Evolutionary conservation across 106 monocot genomes (phyloP).

Genomic region (Gastrodia elata): DNA sequence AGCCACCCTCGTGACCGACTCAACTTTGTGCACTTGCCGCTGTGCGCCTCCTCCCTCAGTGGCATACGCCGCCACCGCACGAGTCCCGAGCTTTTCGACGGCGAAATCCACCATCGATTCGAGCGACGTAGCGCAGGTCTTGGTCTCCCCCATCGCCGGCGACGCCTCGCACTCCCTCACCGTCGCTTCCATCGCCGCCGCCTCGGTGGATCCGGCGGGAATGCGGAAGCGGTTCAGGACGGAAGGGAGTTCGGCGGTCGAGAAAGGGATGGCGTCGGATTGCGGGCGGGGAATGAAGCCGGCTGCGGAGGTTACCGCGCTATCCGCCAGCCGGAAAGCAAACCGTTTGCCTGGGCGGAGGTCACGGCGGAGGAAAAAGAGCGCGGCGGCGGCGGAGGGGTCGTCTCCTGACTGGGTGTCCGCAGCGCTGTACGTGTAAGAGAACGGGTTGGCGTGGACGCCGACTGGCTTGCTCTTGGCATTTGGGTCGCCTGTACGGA

Average conservation of each 20-base stretch:
- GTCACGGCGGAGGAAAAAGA: constrained; percentile 56
- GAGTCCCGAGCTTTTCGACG: constrained; percentile 18
- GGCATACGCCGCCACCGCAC: not conserved
- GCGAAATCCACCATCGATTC: constrained; percentile 84
- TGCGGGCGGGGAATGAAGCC: constrained; percentile 21
- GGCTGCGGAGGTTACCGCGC: not conserved
- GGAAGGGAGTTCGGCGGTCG: constrained; percentile 29
- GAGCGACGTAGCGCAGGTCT: constrained; percentile 58
- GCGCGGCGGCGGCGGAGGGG: constrained; percentile 13
- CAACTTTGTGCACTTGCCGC: constrained; percentile 23
- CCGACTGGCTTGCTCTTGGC: constrained; percentile 22
- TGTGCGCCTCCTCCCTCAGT: constrained; percentile 2
- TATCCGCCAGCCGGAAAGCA: constrained; percentile 28
- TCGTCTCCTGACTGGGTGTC: constrained; percentile 27
- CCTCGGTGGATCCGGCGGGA: constrained; percentile 21
- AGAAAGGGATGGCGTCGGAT: constrained; percentile 49
- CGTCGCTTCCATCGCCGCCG: constrained; percentile 24
- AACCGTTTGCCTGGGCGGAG: constrained; percentile 30
- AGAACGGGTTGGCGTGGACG: constrained; percentile 18
- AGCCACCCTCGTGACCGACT: constrained; percentile 9
- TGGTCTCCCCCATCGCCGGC: constrained; percentile 21
- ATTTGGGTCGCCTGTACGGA: constrained; percentile 17
- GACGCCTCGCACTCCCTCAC: constrained; percentile 37
- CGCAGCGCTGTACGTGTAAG: constrained; percentile 28
- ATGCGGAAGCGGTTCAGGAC: constrained; percentile 32